phyloP scores from a whole-genome alignment of 495 filamentous ascomycete genomes.

The Neurospora sp. region DNA sequence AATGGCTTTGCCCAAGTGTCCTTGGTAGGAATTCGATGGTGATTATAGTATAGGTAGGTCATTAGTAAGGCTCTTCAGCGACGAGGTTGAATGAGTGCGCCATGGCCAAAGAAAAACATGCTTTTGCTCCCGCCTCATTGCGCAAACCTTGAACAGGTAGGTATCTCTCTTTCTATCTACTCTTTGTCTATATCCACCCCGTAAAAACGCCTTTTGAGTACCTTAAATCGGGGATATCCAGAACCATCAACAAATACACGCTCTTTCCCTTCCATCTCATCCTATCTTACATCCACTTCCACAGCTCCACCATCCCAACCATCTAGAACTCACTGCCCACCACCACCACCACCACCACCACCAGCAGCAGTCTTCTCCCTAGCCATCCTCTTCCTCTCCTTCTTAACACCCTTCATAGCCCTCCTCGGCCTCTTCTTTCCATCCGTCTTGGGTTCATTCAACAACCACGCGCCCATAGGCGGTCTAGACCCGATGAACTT shows the following conservation, averaged over 20 bases:
- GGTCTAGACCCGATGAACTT: conserved; percentile 56
- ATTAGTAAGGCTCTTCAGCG: no score
- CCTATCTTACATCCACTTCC: not conserved
- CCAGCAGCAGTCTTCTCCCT: conserved; percentile 7
- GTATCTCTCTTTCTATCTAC: not conserved
- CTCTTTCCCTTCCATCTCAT: not conserved
- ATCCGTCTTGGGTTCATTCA: conserved; percentile 27
- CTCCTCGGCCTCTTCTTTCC: conserved; percentile 34
- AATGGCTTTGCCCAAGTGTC: not conserved
- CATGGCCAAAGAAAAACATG: not conserved
- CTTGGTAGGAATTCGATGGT: not conserved
- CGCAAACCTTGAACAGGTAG: not conserved
- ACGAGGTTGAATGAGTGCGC: no score
- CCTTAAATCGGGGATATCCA: not conserved
- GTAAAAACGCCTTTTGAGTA: not conserved
- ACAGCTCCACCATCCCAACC: no score
- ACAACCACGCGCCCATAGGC: conserved; percentile 66
- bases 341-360: not conserved
- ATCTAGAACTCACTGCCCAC: not conserved
- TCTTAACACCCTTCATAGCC: conserved; percentile 53
- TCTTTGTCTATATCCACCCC: not conserved
- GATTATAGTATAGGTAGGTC: not conserved
- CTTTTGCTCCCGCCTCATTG: not conserved
- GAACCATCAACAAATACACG: not conserved
- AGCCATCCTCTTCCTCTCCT: conserved; percentile 29